These are phyloP conservation scores for Hibiscus tridactylites DNA, from an alignment of 345 rosid genomes.

Conservation along the genomic window DNA sequence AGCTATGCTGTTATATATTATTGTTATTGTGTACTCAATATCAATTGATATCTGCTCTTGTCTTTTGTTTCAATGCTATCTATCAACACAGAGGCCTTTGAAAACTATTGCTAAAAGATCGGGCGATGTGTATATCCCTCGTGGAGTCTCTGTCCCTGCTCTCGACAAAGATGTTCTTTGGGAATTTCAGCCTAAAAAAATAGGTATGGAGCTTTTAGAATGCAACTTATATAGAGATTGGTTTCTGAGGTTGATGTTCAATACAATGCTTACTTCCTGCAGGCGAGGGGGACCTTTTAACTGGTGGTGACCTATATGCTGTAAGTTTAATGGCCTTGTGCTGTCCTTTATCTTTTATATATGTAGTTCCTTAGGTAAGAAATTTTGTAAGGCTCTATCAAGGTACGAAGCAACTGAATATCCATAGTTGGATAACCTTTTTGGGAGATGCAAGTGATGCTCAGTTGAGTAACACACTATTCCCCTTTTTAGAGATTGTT, in stretches of 20 bases:
- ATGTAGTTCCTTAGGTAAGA: not conserved
- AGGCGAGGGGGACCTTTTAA: slow-evolving; percentile 94
- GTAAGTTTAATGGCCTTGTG: slow-evolving; percentile 46
- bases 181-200: slow-evolving; percentile 88
- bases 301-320: slow-evolving; percentile 97
- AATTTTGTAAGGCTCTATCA: not conserved
- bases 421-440: not conserved
- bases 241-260: not conserved
- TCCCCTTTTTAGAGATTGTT: not conserved
- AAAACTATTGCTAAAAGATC: slow-evolving; percentile 91
- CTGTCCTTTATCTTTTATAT: slow-evolving; percentile 7
- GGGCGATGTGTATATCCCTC: slow-evolving; percentile 99
- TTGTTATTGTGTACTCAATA: not conserved
- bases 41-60: not conserved
- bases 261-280: slow-evolving; percentile 11
- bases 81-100: slow-evolving; percentile 71
- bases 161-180: slow-evolving; percentile 89
- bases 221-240: not conserved
- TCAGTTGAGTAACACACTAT: not conserved
- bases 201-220: slow-evolving; percentile 38
- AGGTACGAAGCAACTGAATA: not conserved
- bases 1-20: slow-evolving; percentile 4
- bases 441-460: not conserved
- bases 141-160: slow-evolving; percentile 98
- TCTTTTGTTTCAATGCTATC: not conserved